phyloP scores from a whole-genome alignment of 2,329 filamentous ascomycete species.

The Colletotrichum sp. region DNA sequence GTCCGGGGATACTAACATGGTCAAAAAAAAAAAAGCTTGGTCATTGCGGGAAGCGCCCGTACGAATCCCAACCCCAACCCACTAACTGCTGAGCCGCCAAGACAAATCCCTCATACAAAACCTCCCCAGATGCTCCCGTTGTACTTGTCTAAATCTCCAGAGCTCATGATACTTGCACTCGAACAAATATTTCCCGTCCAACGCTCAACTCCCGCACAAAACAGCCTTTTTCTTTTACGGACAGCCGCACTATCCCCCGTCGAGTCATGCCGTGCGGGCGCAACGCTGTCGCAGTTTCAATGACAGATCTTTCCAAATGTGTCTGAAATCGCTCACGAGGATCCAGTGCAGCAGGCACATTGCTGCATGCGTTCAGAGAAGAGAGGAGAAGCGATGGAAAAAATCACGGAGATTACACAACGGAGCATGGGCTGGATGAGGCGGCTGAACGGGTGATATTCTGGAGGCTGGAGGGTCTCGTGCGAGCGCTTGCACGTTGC shows the following conservation, averaged over 20 bases:
- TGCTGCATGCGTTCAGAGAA: not conserved
- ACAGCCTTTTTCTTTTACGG: not conserved
- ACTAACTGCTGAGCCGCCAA: not conserved
- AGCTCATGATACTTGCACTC: not conserved
- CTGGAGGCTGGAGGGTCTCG: not conserved
- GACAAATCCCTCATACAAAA: not conserved
- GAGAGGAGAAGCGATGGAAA: not conserved
- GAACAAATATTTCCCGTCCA: not conserved
- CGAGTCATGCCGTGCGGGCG: not conserved
- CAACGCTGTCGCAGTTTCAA: not conserved
- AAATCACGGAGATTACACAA: not conserved
- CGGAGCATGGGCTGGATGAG: not conserved
- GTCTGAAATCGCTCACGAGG: slow-evolving; percentile 1
- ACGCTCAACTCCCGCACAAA: not conserved
- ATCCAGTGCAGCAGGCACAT: not conserved
- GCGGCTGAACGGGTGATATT: not conserved
- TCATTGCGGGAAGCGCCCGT: not conserved
- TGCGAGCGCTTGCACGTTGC: not conserved
- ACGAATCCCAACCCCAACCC: not conserved
- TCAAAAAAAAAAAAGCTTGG: not conserved
- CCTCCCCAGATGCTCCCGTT: not conserved
- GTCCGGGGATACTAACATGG: not conserved
- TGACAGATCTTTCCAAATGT: not conserved
- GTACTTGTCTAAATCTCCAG: not conserved
- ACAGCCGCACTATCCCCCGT: not conserved